Evolutionary conservation across 306 rosid species (phyloP).

Genomic region (Crotalaria pallida): DNA sequence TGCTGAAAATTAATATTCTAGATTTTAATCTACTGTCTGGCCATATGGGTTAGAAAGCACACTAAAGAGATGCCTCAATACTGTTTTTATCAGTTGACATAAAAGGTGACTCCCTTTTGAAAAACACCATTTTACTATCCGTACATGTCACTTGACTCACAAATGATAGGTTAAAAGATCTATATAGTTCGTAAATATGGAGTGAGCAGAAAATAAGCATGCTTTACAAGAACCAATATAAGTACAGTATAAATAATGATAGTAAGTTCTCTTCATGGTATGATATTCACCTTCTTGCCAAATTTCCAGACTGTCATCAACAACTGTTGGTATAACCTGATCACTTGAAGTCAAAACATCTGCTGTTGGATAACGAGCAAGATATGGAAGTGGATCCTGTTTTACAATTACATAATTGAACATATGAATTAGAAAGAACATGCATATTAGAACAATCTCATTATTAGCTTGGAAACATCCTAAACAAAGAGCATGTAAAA

Average conservation of each 20-base stretch:
- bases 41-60: background rate
- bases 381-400: slow-evolving; percentile 97
- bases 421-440: slow-evolving; percentile 16
- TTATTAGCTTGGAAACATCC: slow-evolving; percentile 5
- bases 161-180: background rate
- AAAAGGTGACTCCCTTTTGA: slow-evolving; percentile 1
- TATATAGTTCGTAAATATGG: background rate
- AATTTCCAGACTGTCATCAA: slow-evolving; percentile 77
- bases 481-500: background rate
- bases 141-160: background rate
- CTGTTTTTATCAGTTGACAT: background rate
- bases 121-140: background rate
- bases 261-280: background rate
- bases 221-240: slow-evolving; percentile 6
- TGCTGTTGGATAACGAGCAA: slow-evolving; percentile 84
- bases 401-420: slow-evolving; percentile 30
- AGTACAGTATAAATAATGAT: background rate
- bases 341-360: slow-evolving; percentile 94
- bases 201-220: background rate
- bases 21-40: slow-evolving; percentile 5
- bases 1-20: background rate
- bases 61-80: background rate
- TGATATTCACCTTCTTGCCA: slow-evolving; percentile 72
- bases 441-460: background rate
- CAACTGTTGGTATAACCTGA: slow-evolving; percentile 81